Evolutionary conservation across 768 basidiomycete species (phyloP), one percentile per base, ranked within the genome.

Genomic region (Collybiopsis confluens): DNA sequence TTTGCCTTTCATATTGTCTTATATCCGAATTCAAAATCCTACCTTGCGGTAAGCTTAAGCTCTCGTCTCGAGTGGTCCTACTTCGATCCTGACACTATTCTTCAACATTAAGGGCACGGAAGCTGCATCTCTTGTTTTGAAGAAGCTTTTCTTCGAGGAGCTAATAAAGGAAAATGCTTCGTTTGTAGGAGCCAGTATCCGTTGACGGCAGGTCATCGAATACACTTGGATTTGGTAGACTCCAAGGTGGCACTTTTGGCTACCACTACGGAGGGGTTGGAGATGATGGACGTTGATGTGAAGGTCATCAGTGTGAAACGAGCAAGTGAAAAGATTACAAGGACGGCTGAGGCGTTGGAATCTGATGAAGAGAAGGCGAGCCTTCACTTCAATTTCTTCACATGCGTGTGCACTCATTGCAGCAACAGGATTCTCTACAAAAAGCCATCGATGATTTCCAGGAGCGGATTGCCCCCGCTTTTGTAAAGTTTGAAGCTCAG

Each of bases 11-110:
- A 37, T 48, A 48, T 24, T 37, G 15, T 26, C 0, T 33, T 10
- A 37, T 48, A 38, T 48, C 47, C 7, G 35, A 37, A 11, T 48
- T 35, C 21, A 30, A 36, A 15, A 10, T 48, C 23, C 20, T 48
- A 21, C 47, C 47, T 15, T 48, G 47, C 47, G 47, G 47, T 48
- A 48, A 48, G 47, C 16, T 7, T n/a, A n/a, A n/a, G n/a, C n/a
- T n/a, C n/a, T n/a, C n/a, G n/a, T n/a, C n/a, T n/a, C n/a, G n/a
- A n/a, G n/a, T n/a, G n/a, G n/a, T 40, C n/a, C 45, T 18, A n/a
- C 4, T 8, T 20, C n/a, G n/a, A 15, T 9, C 16, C 18, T 35
- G 20, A 48, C 47, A 13, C 35, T 21, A 13, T 37, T n/a, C n/a
- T n/a, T n/a, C n/a, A n/a, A n/a, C 35, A 23, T 5, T 18, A n/a